These are phyloP conservation scores for Stagonosporopsis rhizophila DNA, from an alignment of 2,329 filamentous ascomycete species.

Conservation along the genomic window DNA sequence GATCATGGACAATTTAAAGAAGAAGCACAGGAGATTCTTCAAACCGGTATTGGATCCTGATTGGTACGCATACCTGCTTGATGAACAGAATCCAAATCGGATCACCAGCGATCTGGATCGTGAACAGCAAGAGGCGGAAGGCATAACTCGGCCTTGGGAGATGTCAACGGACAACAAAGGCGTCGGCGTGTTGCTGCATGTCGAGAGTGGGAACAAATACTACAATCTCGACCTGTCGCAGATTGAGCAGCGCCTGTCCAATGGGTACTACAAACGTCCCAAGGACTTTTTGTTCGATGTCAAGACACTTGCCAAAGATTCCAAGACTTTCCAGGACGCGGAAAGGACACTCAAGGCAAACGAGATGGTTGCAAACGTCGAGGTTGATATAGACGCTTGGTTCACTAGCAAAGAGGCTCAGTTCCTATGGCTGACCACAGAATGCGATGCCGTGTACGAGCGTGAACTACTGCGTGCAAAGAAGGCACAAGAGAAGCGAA, in stretches of 20 bases:
- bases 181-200: slow-evolving; percentile 76
- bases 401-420: slow-evolving; percentile 66
- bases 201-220: slow-evolving; percentile 80
- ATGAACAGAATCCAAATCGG: slow-evolving; percentile 77
- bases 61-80: slow-evolving; percentile 81
- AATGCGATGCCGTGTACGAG: slow-evolving; percentile 83
- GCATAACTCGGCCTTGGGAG: slow-evolving; percentile 74
- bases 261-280: slow-evolving; percentile 92
- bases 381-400: slow-evolving; percentile 86
- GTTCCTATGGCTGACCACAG: slow-evolving; percentile 46
- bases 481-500: slow-evolving; percentile 64
- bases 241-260: slow-evolving; percentile 95
- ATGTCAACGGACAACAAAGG: slow-evolving; percentile 81
- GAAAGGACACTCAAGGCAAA: slow-evolving; percentile 86
- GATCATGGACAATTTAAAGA: slow-evolving; percentile 96
- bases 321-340: slow-evolving; percentile 80
- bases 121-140: slow-evolving; percentile 62
- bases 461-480: slow-evolving; percentile 70
- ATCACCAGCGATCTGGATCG: slow-evolving; percentile 66
- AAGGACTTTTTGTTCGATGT: slow-evolving; percentile 91
- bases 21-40: slow-evolving; percentile 87
- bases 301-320: slow-evolving; percentile 82
- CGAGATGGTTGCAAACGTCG: slow-evolving; percentile 89
- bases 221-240: slow-evolving; percentile 94
- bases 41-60: slow-evolving; percentile 74